A percentile compares a stretch with the other conserved stretches of the same genome.
phyloP scores from a whole-genome alignment of 2,329 filamentous ascomycete genomes.

The Fusarium multiceps region DNA sequence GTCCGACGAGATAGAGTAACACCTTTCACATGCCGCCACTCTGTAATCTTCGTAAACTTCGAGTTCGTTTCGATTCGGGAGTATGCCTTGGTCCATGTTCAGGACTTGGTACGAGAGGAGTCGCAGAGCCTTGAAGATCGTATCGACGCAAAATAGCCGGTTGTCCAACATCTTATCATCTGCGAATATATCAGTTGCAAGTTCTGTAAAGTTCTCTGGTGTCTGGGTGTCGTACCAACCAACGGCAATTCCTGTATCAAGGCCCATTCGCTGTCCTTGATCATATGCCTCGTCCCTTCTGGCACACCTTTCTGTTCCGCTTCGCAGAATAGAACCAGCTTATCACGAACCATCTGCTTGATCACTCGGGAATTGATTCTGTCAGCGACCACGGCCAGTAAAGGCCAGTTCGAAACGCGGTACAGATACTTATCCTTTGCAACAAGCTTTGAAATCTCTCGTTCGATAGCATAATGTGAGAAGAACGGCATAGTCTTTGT shows the following conservation, averaged over 20 bases:
- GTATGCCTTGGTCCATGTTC: conserved; percentile 15
- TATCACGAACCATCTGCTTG: background rate
- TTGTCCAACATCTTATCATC: conserved; percentile 1
- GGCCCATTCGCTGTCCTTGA: conserved; percentile 9
- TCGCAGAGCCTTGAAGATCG: conserved; percentile 14
- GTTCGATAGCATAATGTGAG: background rate
- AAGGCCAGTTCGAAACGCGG: conserved; percentile 24
- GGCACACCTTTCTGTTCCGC: background rate
- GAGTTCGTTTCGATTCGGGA: conserved; percentile 9
- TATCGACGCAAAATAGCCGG: conserved; percentile 4
- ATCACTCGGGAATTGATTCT: conserved; percentile 7
- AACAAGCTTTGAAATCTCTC: conserved; percentile 1
- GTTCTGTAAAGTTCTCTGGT: background rate
- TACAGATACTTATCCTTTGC: background rate
- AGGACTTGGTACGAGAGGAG: conserved; percentile 26
- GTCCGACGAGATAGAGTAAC: background rate
- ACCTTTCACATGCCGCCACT: conserved; percentile 21
- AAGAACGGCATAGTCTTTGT: background rate
- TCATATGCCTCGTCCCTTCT: background rate
- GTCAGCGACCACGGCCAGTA: conserved; percentile 28
- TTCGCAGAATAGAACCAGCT: conserved; percentile 10
- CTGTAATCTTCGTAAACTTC: conserved; percentile 1
- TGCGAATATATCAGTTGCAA: background rate
- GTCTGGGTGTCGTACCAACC: background rate
- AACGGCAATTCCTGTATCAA: conserved; percentile 3